Evolutionary conservation across 345 rosid species (phyloP), one percentile per base, ranked within the genome.

Genomic region (Eucalyptus curtisii): DNA sequence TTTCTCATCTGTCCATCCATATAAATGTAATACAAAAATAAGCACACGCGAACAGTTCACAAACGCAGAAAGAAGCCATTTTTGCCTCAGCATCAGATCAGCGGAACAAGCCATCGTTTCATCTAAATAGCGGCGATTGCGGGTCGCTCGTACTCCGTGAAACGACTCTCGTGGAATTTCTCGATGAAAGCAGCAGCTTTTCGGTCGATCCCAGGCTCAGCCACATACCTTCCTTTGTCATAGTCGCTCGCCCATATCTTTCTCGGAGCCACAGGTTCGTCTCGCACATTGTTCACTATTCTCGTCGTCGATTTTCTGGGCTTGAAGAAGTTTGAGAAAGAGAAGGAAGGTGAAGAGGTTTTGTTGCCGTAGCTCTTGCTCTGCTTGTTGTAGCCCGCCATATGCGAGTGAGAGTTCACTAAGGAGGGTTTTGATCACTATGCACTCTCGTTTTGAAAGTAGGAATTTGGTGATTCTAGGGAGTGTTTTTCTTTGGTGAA

Each of bases 151-250:
- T 55, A 49, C 52, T 88, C 89, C 50, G 19, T 11, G 55, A 85
- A n/a, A 13, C 92, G 95, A 82, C 91, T 89, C 49, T 93, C 91
- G 84, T 95, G 94, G 89, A 94, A 92, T 90, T 90, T 91, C 59
- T 93, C 93, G 10, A 96, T 96, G 91, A 95, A 95, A 45, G 88
- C 94, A 7, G 92, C 20, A 49, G 93, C 94, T 87, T 90, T 93
- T 20, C 59, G 59, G 87, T 94, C 90, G 55, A 94, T 91, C 16
- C 93, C 90, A 17, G 96, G 96, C 88, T 92, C 95, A 5, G 92
- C 94, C 84, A 93, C 92, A 79, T 90, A 92, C 5, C 64, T 79
- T 12, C 93, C 92, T 22, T 88, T 86, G 76, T 93, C 94, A 25
- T 90, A 93, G 37, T 94, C 95, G 64, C 93, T 90, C 2, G 93